Evolutionary conservation across 495 filamentous ascomycete genomes (phyloP).

Genomic region (Penicillium macrosclerotiorum): DNA sequence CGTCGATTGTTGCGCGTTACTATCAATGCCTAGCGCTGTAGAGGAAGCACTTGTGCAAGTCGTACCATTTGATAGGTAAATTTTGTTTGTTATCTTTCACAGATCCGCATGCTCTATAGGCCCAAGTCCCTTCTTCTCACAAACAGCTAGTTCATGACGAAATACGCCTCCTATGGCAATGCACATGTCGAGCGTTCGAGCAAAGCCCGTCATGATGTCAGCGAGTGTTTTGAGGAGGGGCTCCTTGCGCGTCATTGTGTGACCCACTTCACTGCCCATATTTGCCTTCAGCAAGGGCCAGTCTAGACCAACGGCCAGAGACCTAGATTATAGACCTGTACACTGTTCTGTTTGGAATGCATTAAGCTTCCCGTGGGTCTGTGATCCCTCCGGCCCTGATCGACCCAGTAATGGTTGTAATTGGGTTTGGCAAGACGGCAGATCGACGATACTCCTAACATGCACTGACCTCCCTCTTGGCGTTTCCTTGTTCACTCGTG

Average conservation of each 20-base stretch:
- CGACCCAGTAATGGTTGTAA: no score
- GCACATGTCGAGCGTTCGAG: neutral
- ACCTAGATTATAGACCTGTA: neutral
- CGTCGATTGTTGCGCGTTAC: no score
- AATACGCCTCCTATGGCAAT: neutral
- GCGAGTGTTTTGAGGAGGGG: constrained; percentile 9
- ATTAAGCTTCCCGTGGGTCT: constrained; percentile 18
- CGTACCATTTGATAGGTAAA: no score
- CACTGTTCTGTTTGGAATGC: neutral
- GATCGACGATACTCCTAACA: no score
- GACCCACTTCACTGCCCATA: constrained; percentile 8
- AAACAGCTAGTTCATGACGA: neutral
- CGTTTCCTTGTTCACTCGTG: no score
- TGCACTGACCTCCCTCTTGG: no score
- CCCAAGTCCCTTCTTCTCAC: no score
- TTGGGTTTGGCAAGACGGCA: no score
- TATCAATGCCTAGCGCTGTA: no score
- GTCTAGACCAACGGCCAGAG: neutral
- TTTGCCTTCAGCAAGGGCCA: constrained; percentile 1
- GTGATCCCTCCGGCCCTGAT: constrained; percentile 2
- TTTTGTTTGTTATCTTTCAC: no score
- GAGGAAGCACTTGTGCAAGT: no score
- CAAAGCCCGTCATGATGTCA: constrained; percentile 16
- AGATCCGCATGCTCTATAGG: no score
- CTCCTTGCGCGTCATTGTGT: constrained; percentile 23